A percentile compares a stretch with the other conserved stretches of the same genome.
phyloP scores from a whole-genome alignment of 129 eudicot species.

The Scalesia atractyloides region DNA sequence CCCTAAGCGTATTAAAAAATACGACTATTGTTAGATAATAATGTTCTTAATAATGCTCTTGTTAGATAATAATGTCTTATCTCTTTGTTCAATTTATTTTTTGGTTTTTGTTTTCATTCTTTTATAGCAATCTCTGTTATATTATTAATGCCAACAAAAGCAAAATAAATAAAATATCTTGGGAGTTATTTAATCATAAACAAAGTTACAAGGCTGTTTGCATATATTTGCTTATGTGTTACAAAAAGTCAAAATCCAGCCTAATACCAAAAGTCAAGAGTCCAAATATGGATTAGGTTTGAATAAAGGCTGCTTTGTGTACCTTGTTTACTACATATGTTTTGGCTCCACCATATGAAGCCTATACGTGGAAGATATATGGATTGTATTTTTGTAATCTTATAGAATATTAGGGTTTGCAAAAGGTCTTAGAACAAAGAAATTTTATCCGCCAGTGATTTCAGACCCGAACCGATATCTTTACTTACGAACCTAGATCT shows the following conservation, averaged over 20 bases:
- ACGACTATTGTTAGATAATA: too few relatives aligned
- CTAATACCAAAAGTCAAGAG: slow-evolving; percentile 24
- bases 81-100: neutral
- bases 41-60: too few relatives aligned
- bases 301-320: slow-evolving; percentile 12
- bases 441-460: neutral
- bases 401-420: too few relatives aligned
- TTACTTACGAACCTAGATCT: neutral
- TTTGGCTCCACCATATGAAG: slow-evolving; percentile 22
- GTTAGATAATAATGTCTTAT: neutral
- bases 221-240: neutral
- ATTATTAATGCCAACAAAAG: neutral
- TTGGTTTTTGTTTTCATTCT: neutral
- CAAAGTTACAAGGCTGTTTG: neutral
- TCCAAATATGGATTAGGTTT: neutral
- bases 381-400: neutral
- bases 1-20: too few relatives aligned
- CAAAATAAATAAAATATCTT: neutral
- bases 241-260: slow-evolving; percentile 14
- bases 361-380: slow-evolving; percentile 12
- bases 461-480: neutral
- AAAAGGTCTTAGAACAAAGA: too few relatives aligned
- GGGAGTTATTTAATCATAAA: neutral
- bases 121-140: neutral
- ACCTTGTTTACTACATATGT: slow-evolving; percentile 6